Evolutionary conservation across 768 basidiomycete genomes (phyloP).

Genomic region (Lactarius sanguifluus): DNA sequence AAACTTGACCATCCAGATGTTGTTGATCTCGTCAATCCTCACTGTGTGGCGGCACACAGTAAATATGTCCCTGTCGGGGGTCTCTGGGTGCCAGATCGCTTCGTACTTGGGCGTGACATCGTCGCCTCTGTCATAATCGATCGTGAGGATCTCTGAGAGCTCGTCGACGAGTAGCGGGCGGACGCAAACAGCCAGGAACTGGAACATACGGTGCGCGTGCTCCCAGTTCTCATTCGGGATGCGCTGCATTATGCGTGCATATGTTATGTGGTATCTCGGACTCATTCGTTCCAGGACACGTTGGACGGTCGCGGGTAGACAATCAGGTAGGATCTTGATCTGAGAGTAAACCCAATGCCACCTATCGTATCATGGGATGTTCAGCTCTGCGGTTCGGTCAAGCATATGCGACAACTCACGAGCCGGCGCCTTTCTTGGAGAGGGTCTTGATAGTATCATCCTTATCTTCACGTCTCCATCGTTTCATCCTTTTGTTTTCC

Average conservation of each 20-base stretch:
- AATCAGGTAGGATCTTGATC: slow-evolving; percentile 27
- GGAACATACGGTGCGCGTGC: slow-evolving; percentile 27
- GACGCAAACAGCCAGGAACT: slow-evolving; percentile 28
- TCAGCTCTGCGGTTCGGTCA: neutral
- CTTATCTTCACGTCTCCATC: slow-evolving; percentile 20
- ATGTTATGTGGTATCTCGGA: slow-evolving; percentile 26
- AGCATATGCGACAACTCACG: slow-evolving; percentile 12
- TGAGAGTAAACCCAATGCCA: slow-evolving; percentile 34
- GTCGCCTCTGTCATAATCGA: slow-evolving; percentile 29
- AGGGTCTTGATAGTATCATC: slow-evolving; percentile 20
- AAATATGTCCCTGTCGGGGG: slow-evolving; percentile 20
- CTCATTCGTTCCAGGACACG: slow-evolving; percentile 29
- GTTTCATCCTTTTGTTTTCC: slow-evolving; percentile 29
- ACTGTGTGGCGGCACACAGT: slow-evolving; percentile 22
- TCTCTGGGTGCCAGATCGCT: slow-evolving; percentile 25
- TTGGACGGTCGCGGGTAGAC: slow-evolving; percentile 23
- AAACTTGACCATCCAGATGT: slow-evolving; percentile 8
- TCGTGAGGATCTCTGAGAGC: slow-evolving; percentile 31
- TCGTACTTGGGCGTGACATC: slow-evolving; percentile 18
- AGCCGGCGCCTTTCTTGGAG: slow-evolving; percentile 17
- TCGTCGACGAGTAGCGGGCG: slow-evolving; percentile 30
- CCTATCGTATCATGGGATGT: slow-evolving; percentile 21
- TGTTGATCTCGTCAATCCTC: slow-evolving; percentile 12
- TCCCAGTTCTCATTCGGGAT: slow-evolving; percentile 27
- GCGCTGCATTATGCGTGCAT: slow-evolving; percentile 32